Evolutionary conservation across 2,329 filamentous ascomycete genomes (phyloP).

Genomic region (Aplosporella prunicola): DNA sequence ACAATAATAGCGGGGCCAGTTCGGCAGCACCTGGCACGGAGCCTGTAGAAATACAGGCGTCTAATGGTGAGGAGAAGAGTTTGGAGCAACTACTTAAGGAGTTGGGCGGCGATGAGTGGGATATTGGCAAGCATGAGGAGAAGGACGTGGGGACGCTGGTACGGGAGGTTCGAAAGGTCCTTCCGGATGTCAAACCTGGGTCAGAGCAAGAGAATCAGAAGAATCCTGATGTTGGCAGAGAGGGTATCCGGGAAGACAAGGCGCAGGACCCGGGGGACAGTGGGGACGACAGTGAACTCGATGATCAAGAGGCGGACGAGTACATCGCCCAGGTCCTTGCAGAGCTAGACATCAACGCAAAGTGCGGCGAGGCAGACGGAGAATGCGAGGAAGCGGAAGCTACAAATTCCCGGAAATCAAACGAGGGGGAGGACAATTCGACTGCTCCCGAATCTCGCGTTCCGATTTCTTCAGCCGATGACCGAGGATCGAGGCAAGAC

Average conservation of each 20-base stretch:
- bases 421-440: constrained; percentile 14
- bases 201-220: constrained; percentile 8
- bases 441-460: no score
- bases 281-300: constrained; percentile 14
- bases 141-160: constrained; percentile 32
- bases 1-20: background rate
- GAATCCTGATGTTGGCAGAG: constrained; percentile 18
- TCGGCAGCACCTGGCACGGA: background rate
- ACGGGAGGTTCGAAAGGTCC: constrained; percentile 31
- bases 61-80: constrained; percentile 33
- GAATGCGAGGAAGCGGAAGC: constrained; percentile 8
- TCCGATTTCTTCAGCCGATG: no score
- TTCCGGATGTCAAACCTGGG: constrained; percentile 23
- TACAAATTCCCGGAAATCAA: constrained; percentile 17
- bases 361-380: constrained; percentile 22
- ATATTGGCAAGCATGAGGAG: constrained; percentile 30
- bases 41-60: no score
- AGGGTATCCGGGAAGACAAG: constrained; percentile 15
- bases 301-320: constrained; percentile 33
- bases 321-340: constrained; percentile 38
- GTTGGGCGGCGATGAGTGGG: constrained; percentile 30
- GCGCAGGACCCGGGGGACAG: constrained; percentile 10
- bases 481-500: constrained; percentile 3
- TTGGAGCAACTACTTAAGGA: constrained; percentile 39
- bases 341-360: constrained; percentile 35